Percentiles rank a stretch among this genome's conserved stretches.
Evolutionary conservation across 2,329 filamentous ascomycete genomes (phyloP).

Genomic region (Aspergillus persii): DNA sequence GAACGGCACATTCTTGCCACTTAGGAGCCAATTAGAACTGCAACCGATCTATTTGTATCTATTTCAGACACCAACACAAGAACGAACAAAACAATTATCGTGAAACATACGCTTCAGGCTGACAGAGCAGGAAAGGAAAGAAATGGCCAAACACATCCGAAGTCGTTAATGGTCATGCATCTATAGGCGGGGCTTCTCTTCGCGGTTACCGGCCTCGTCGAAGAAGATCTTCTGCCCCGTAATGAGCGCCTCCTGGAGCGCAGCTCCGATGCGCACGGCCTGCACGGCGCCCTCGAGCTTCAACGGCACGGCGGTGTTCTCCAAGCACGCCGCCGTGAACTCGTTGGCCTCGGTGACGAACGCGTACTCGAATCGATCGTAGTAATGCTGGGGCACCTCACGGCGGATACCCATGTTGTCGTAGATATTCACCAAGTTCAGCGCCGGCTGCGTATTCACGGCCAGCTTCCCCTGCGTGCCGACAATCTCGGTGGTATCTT

Average conservation of each 20-base stretch:
- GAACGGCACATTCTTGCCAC: neutral
- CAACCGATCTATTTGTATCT: neutral
- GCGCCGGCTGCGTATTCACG: slow-evolving; percentile 59
- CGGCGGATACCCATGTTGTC: slow-evolving; percentile 54
- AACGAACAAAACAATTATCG: neutral
- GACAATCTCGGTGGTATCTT: slow-evolving; percentile 67
- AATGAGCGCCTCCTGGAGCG: slow-evolving; percentile 57
- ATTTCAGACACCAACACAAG: neutral
- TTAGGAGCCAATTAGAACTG: neutral
- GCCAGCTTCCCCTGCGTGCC: slow-evolving; percentile 64
- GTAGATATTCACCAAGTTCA: slow-evolving; percentile 57
- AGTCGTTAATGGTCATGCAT: neutral
- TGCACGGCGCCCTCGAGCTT: slow-evolving; percentile 58
- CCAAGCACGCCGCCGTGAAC: slow-evolving; percentile 60
- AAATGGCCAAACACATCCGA: neutral
- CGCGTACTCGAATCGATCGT: slow-evolving; percentile 62
- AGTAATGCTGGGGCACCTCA: slow-evolving; percentile 63
- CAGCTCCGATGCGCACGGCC: slow-evolving; percentile 58
- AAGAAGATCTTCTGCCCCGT: slow-evolving; percentile 59
- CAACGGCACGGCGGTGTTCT: slow-evolving; percentile 55
- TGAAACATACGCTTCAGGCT: neutral
- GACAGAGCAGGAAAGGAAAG: neutral
- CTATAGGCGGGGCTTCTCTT: slow-evolving; percentile 30
- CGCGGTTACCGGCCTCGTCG: slow-evolving; percentile 52
- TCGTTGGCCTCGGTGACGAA: slow-evolving; percentile 65